Conservation (phyloP, 2,329 filamentous ascomycete species). For the Venturia effusa region DNA sequence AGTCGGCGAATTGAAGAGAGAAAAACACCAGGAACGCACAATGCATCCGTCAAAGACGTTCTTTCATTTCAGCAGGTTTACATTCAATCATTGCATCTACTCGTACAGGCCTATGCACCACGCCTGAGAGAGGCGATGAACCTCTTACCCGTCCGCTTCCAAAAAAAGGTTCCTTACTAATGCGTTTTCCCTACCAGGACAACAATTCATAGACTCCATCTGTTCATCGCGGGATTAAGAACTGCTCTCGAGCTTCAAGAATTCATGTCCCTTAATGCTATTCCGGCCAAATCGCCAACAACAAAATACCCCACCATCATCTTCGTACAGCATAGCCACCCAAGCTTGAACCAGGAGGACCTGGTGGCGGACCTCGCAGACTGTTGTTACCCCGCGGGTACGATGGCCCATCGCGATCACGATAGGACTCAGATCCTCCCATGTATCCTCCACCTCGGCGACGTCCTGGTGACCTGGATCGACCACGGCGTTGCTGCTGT, state of each 20-base stretch:
- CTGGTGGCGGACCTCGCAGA: background rate
- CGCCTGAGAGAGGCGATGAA: background rate
- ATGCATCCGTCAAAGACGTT: background rate
- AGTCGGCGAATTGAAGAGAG: background rate
- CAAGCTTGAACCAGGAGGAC: background rate
- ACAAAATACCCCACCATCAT: background rate
- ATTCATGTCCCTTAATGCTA: background rate
- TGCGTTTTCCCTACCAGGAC: background rate
- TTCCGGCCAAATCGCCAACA: background rate
- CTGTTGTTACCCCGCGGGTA: background rate
- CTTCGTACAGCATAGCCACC: background rate
- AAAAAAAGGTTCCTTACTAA: background rate
- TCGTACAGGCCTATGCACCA: background rate
- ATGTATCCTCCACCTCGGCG: background rate
- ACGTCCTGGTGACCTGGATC: background rate
- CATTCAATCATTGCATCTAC: background rate
- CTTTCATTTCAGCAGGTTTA: background rate
- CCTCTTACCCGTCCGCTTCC: background rate
- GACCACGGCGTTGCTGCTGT: background rate
- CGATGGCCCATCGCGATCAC: conserved; percentile 4
- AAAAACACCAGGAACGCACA: background rate
- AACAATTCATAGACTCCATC: background rate
- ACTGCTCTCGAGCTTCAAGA: background rate
- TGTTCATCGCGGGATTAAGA: background rate
- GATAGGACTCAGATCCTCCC: background rate